Base-by-base conservation (phyloP, 2,329 filamentous ascomycete species). In the Aspergillus terreus region DNA sequence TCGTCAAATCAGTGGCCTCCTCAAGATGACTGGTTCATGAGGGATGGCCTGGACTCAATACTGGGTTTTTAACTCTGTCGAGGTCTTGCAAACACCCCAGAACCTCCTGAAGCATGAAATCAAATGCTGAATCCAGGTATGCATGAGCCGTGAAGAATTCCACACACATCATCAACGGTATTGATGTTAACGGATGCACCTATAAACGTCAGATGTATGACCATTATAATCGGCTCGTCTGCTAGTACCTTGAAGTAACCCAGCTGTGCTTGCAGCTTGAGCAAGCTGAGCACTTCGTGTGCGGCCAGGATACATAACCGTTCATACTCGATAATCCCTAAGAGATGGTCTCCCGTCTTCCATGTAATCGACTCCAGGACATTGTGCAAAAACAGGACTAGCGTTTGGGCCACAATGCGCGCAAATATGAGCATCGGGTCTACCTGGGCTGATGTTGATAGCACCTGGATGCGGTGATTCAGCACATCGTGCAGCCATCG, bases 141-240 rank as follows among this genome's bases (percentile, higher is more conserved):
- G 36, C 30, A 25, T 60, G 58, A 1, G 53, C 48, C 1, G 58
- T 54, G 33, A 60, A 50, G 33, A 60, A 60, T 10, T 60, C 58
- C 33, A 46, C 53, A 27, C 58, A 60, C 53, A 60, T 59, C 51
- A 54, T 53, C 14, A 60, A 32, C 1, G 58, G 58, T 4, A 59
- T 59, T 1, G 58, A 56, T 3, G 57, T 59, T n/a, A 60, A 40
- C 1, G 58, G 58, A 35, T 60, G 58, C 4, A 60, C 58, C 58
- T 60, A 32, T 7, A 23, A 19, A 19, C 12, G 40, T 42, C 19
- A 42, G 40, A 9, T 23, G 12, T 17, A 30, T 4, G 9, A 10
- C 15, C 23, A 48, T 36, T 40, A 17, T 7, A 5, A 14, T 35
- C n/a, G 15, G n/a, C 7, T 6, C 14, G 17, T 30, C 12, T 25